Base-by-base conservation (phyloP, 1,284 basidiomycete species). In the Naganishia sp. region DNA sequence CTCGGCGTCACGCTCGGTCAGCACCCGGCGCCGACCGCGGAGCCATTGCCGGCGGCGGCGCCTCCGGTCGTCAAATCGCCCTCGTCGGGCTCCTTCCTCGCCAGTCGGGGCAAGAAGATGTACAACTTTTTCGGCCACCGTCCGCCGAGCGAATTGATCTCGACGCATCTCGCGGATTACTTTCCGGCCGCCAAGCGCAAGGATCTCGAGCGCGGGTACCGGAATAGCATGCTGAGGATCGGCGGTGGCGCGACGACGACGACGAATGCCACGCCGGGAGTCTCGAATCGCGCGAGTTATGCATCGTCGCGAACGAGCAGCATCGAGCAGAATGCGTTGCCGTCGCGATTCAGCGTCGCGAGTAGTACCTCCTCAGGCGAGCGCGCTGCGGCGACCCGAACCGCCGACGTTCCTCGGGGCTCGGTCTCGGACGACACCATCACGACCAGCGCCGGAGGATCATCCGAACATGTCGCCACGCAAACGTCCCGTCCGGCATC, bases 51-150 rank as follows among this genome's bases (percentile, higher is more conserved):
- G 3, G 67, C 73, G 6, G 44, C 72, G 18, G 39, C 45, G 15
- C 48, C 55, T 10, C 21, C 53, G 4, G 0, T 81, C 71, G 21
- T 57, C 68, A 75, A 76, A n/a, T 76, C 78, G 13, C 77, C 79
- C 0, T 78, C 78, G 1, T 74, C 74, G 15, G 76, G 74, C 10
- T 77, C 75, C 2, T 78, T 76, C 70, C 72, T 77, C 44, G 70
- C 73, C 1, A 73, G 69, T 31, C 72, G 72, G 18, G 72, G 77
- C 31, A 78, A 76, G 70, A 85, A 84, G 77, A 82, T 97, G 69
- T 92, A 93, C 79, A 95, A 94, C 83, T 99, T 99, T 84, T 95
- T 97, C 73, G 96, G 95, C 11, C 95, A 98, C 75, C 89, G 96
- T 53, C 96, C 96, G 0, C 94, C 96, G 0, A 92, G 89, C 76